Conservation (phyloP, 163 green algal genomes). For the Scenedesmus sp. region DNA sequence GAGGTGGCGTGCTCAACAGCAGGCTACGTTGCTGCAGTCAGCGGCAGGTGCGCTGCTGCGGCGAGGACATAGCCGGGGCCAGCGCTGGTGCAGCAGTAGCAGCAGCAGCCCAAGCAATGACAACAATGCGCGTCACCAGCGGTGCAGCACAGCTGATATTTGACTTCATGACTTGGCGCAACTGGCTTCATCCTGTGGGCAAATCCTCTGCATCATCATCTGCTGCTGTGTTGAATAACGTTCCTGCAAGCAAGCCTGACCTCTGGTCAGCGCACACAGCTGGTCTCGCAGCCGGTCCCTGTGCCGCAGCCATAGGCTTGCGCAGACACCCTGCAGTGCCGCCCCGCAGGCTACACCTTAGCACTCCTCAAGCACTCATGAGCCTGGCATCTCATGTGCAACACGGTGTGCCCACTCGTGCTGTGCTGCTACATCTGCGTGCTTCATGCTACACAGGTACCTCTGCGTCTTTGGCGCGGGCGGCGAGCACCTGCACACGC, state of each 20-base stretch:
- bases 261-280: too few species aligned
- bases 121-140: background rate
- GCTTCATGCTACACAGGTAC: constrained; percentile 34
- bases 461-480: constrained; percentile 65
- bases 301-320: background rate
- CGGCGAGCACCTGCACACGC: constrained; percentile 65
- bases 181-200: background rate
- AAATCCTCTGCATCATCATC: background rate
- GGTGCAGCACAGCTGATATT: background rate
- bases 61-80: background rate
- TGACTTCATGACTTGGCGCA: background rate
- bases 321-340: background rate
- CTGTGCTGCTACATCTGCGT: background rate
- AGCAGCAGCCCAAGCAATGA: background rate
- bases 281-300: too few species aligned
- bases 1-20: constrained; percentile 47
- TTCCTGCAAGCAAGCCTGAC: too few species aligned
- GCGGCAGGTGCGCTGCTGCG: constrained; percentile 55
- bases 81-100: background rate
- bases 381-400: background rate
- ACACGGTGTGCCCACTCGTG: background rate
- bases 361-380: background rate
- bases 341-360: background rate
- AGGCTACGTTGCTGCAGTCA: constrained; percentile 59
- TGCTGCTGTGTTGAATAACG: background rate